phyloP scores from a whole-genome alignment of 169 alveolate species.

The Plasmodium billcollinsi region DNA sequence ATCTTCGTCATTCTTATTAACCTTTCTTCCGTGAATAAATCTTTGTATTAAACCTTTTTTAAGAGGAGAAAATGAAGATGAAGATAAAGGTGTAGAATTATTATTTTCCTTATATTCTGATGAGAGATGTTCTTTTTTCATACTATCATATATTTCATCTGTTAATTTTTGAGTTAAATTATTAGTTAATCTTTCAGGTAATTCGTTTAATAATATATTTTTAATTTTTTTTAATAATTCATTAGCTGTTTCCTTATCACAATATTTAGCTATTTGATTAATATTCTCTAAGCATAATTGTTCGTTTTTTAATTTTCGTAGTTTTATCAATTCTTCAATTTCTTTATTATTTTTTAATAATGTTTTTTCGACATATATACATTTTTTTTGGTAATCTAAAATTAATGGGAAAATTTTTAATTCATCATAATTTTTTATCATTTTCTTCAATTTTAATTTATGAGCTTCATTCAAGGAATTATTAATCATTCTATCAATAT shows the following conservation, averaged over 20 bases:
- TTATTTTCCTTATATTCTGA: too few species aligned
- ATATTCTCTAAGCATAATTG: constrained; percentile 16
- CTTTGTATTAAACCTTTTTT: constrained; percentile 9
- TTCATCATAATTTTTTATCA: constrained; percentile 40
- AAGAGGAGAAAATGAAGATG: constrained; percentile 1
- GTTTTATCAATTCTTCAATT: constrained; percentile 10
- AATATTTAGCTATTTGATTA: constrained; percentile 30
- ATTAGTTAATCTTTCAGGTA: constrained; percentile 31
- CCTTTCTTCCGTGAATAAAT: constrained; percentile 6
- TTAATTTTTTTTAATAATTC: constrained; percentile 23
- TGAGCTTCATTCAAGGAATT: constrained; percentile 9
- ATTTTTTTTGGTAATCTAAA: constrained; percentile 37
- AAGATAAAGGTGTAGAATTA: neutral
- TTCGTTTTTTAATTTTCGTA: constrained; percentile 26
- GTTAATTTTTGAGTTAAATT: constrained; percentile 17
- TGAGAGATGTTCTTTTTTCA: neutral
- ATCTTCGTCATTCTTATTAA: neutral
- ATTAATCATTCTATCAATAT: constrained; percentile 24
- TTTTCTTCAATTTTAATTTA: constrained; percentile 30
- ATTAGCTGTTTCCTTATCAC: constrained; percentile 48
- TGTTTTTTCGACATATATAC: constrained; percentile 24
- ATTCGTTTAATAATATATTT: constrained; percentile 35
- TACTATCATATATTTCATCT: constrained; percentile 37
- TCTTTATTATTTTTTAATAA: constrained; percentile 21
- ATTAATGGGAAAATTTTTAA: constrained; percentile 42